These are phyloP conservation scores for Colletotrichum sidae DNA, from an alignment of 2,329 filamentous ascomycete genomes.

Conservation along the genomic window DNA sequence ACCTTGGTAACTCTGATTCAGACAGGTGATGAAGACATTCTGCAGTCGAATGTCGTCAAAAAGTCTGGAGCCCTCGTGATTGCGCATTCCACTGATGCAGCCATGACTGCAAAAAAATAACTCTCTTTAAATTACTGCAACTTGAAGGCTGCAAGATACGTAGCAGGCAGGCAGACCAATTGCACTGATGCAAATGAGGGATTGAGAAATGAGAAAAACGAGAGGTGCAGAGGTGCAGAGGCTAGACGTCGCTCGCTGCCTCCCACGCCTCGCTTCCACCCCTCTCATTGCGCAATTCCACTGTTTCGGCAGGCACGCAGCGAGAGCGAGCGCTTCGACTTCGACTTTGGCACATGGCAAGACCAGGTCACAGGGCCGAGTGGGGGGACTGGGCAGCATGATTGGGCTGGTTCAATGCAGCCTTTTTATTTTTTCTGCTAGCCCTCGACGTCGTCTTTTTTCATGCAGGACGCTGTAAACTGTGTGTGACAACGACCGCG, in stretches of 20 bases:
- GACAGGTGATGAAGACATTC: slow-evolving; percentile 6
- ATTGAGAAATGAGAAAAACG: slow-evolving; percentile 8
- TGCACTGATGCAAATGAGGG: neutral
- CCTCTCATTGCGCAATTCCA: slow-evolving; percentile 36
- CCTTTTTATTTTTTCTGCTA: slow-evolving; percentile 14
- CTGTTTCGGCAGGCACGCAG: slow-evolving; percentile 18
- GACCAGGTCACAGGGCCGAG: neutral
- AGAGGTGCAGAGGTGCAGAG: slow-evolving; percentile 13
- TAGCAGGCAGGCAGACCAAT: slow-evolving; percentile 1
- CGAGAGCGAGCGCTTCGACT: no score
- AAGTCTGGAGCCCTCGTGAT: slow-evolving; percentile 18
- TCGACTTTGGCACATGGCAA: slow-evolving; percentile 27
- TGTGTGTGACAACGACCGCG: slow-evolving; percentile 18
- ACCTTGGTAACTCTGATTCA: neutral
- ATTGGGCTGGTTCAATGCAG: slow-evolving; percentile 27
- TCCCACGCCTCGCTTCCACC: slow-evolving; percentile 19
- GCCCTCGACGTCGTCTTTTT: neutral
- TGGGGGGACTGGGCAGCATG: slow-evolving; percentile 24
- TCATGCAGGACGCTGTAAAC: slow-evolving; percentile 22
- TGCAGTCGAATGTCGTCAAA: slow-evolving; percentile 4
- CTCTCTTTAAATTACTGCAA: slow-evolving; percentile 6
- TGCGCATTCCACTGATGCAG: slow-evolving; percentile 12
- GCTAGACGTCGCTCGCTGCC: slow-evolving; percentile 8
- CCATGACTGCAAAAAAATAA: slow-evolving; percentile 22
- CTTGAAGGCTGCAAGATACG: neutral